Evolutionary conservation across 2,329 filamentous ascomycete species (phyloP), one percentile per base, ranked within the genome.

Genomic region (Trichoderma harzianum): DNA sequence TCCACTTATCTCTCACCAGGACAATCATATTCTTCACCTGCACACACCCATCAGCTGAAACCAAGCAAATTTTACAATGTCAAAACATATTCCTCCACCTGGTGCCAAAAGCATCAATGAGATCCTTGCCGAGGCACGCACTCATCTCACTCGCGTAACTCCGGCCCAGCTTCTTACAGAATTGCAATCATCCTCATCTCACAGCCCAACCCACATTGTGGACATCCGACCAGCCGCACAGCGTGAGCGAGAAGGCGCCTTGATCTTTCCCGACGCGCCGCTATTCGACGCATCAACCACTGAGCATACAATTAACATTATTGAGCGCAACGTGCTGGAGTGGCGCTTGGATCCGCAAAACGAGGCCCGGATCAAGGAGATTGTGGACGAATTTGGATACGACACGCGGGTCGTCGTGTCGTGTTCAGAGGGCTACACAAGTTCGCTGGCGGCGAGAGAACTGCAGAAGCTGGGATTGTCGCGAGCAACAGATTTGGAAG

Each of bases 261-360:
- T 72, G 7, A 28, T 16, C 12, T 70, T 72, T 5, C 71, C 71
- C 18, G 36, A 36, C 11, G 30, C 26, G 3, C 28, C 28, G 8
- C 58, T 65, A 6, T 58, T 71, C 10, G 57, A 73, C 14, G 53
- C 53, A 34, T 63, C 70, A 1, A 3, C 55, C 14, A 34, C 63
- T 5, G 51, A 69, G 30, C 69, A 73, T 58, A 67, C 51, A 5
- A 72, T 73, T 18, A 60, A 30, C 58, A 65, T 73, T 39, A 72
- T 73, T 7, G 72, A 73, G 51, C 72, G 72, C 28, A 73, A 73
- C 32, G 72, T 73, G n/a, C 51, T 73, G 1, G 72, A 73, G 61
- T 73, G 72, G 72, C 72, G 72, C 2, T 18, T 73, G 2, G 72
- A 73, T 69, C 72, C 72, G 18, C 72, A 73, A 47, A 68, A 28